Percentiles rank a stretch among this genome's conserved stretches.
These are phyloP conservation scores for Pilasporangium apinafurcum DNA, from an alignment of 352 stramenopile species.

Conservation along the genomic window DNA sequence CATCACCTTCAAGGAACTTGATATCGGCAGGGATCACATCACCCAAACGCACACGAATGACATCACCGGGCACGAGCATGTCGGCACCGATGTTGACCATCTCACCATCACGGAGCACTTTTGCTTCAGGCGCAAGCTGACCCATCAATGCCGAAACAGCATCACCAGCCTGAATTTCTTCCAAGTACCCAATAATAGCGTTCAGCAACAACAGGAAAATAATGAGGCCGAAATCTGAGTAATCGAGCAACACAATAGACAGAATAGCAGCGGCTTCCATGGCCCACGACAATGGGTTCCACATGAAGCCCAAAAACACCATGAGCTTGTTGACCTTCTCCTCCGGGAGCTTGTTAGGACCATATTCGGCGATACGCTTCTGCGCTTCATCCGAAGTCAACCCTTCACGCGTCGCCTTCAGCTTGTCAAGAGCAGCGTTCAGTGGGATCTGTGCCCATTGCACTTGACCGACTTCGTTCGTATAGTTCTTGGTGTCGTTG, in stretches of 20 bases:
- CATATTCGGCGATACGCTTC: conserved; percentile 66
- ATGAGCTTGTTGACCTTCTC: conserved; percentile 75
- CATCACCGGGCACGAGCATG: conserved; percentile 61
- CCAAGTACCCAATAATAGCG: conserved; percentile 70
- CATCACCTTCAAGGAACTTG: conserved; percentile 76
- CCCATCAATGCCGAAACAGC: conserved; percentile 88
- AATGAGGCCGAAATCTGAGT: conserved; percentile 68
- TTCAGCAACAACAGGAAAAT: conserved; percentile 67
- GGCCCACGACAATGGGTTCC: conserved; percentile 79
- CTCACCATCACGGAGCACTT: conserved; percentile 77
- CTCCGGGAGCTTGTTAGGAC: conserved; percentile 78
- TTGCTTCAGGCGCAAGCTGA: conserved; percentile 78
- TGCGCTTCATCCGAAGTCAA: conserved; percentile 71
- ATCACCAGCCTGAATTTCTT: conserved; percentile 83
- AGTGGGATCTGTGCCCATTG: conserved; percentile 69
- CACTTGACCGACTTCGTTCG: conserved; percentile 68
- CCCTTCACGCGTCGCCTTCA: conserved; percentile 63
- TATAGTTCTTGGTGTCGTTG: conserved; percentile 77
- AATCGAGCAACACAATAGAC: conserved; percentile 74
- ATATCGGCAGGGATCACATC: conserved; percentile 91
- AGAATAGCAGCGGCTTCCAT: conserved; percentile 74
- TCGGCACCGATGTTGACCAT: conserved; percentile 61
- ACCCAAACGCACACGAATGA: conserved; percentile 78
- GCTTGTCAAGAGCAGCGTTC: conserved; percentile 78
- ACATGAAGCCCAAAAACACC: conserved; percentile 77